Percentiles rank a stretch among this genome's conserved stretches.
Evolutionary conservation across 2,329 filamentous ascomycete species (phyloP).

Genomic region (Rasamsonia emersonii): DNA sequence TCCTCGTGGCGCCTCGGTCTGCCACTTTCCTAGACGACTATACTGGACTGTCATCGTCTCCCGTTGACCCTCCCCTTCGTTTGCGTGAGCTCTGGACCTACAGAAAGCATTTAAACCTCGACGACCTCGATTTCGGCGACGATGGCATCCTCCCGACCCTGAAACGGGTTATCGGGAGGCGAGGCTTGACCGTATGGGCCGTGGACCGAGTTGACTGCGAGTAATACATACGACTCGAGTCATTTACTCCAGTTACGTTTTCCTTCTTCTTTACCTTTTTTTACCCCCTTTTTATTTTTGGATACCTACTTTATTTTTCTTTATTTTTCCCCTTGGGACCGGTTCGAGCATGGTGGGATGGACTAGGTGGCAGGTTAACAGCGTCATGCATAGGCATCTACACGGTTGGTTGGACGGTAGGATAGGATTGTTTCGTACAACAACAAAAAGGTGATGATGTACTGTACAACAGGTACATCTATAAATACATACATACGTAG

Average conservation of each 20-base stretch:
- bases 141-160: slow-evolving; percentile 41
- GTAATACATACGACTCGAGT: slow-evolving; percentile 6
- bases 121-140: slow-evolving; percentile 43
- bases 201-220: slow-evolving; percentile 26
- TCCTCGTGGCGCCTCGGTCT: slow-evolving; percentile 39
- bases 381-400: no score
- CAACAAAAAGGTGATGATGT: no score
- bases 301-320: slow-evolving; percentile 4
- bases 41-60: slow-evolving; percentile 7
- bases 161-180: slow-evolving; percentile 37
- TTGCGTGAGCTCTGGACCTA: slow-evolving; percentile 37
- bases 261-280: slow-evolving; percentile 6
- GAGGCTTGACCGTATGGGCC: slow-evolving; percentile 43
- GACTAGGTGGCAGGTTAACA: no score
- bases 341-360: no score
- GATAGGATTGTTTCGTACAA: no score
- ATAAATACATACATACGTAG: slow-evolving; percentile 3
- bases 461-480: no score
- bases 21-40: slow-evolving; percentile 35
- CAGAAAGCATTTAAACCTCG: slow-evolving; percentile 40
- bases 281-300: slow-evolving; percentile 6
- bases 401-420: no score
- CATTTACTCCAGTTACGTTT: no score
- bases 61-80: slow-evolving; percentile 22
- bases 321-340: no score